Evolutionary conservation across 2,329 filamentous ascomycete genomes (phyloP).

Genomic region (Phyllosticta ampelicida): DNA sequence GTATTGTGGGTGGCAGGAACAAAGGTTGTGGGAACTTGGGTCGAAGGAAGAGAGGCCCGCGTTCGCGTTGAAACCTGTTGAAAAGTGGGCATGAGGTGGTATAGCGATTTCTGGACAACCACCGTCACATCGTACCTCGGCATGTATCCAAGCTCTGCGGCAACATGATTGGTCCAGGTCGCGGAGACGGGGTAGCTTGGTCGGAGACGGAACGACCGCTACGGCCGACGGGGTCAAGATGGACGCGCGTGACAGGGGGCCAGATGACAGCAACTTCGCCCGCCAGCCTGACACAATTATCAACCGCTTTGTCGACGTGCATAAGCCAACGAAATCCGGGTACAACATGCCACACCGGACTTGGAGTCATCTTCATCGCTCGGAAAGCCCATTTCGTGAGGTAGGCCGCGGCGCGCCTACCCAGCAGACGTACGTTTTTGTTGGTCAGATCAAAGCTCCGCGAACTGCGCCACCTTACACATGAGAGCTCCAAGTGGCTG

Average conservation of each 20-base stretch:
- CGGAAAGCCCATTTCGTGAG: background rate
- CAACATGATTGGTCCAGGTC: background rate
- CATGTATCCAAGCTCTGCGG: background rate
- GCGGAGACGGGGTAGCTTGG: background rate
- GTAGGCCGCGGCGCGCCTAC: background rate
- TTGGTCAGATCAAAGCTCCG: background rate
- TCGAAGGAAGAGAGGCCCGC: constrained; percentile 60
- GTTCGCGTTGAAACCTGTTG: constrained; percentile 52
- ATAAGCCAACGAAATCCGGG: background rate
- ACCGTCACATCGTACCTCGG: background rate
- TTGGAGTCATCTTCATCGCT: background rate
- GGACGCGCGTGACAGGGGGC: background rate
- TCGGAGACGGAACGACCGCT: background rate
- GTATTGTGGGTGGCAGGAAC: constrained; percentile 71
- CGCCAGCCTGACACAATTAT: background rate
- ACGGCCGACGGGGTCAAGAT: background rate
- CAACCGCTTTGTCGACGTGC: background rate
- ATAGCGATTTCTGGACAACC: background rate
- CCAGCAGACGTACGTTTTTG: background rate
- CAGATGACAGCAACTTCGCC: background rate
- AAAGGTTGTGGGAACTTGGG: constrained; percentile 69
- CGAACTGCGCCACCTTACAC: background rate
- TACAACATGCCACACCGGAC: background rate
- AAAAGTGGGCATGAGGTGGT: background rate
- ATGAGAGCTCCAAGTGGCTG: background rate